phyloP scores from a whole-genome alignment of 176 grass and related monocot genomes.

The Triticum urartu region DNA sequence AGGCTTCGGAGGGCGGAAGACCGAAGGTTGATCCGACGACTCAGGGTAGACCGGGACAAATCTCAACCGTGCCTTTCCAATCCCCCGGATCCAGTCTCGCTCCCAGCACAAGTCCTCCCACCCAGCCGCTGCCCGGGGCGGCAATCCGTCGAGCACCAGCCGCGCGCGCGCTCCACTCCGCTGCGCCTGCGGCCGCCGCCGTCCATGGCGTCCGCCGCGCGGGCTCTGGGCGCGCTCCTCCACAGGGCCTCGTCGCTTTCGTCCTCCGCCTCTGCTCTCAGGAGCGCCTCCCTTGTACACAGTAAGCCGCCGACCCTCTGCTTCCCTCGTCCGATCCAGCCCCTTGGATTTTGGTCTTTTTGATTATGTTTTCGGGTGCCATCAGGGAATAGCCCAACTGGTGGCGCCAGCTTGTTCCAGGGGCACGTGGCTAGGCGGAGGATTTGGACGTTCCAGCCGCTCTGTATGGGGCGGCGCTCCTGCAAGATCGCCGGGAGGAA shows the following conservation, averaged over 20 bases:
- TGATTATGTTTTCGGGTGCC: neutral
- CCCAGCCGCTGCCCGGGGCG: neutral
- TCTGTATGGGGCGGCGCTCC: conserved; percentile 92
- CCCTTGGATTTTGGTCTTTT: neutral
- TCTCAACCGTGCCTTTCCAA: conserved; percentile 2
- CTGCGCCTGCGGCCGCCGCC: neutral
- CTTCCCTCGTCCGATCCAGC: neutral
- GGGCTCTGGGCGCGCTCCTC: conserved; percentile 47
- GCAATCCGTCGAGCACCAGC: conserved; percentile 48
- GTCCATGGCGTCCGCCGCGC: conserved; percentile 55
- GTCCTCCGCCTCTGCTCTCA: conserved; percentile 40
- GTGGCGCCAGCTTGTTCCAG: neutral
- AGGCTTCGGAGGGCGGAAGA: neutral
- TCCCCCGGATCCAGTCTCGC: neutral
- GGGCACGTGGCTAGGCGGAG: conserved; percentile 32
- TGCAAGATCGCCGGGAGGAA: conserved; percentile 99
- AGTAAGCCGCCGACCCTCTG: conserved; percentile 17
- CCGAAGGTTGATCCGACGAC: conserved; percentile 25
- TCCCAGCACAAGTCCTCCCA: neutral
- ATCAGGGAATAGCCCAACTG: conserved; percentile 34
- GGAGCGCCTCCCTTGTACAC: conserved; percentile 29
- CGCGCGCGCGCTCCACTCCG: conserved; percentile 16
- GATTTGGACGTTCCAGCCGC: conserved; percentile 71
- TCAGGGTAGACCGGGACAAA: neutral
- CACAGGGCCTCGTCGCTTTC: conserved; percentile 28